phyloP scores from a whole-genome alignment of 192 early-diverging fungal genomes.

The Rhizophagus prolifer region DNA sequence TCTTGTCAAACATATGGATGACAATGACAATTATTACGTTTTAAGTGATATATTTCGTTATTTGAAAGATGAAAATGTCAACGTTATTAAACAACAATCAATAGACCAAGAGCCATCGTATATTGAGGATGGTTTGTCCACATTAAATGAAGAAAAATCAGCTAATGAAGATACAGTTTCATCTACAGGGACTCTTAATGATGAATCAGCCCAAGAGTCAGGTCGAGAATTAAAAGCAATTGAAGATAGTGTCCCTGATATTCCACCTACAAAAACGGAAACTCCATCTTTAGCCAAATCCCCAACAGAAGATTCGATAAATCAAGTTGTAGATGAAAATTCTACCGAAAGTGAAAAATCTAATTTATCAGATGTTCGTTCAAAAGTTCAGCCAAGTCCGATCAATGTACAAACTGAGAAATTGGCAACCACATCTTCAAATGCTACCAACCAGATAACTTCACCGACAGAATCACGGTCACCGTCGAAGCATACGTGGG shows the following conservation, averaged over 20 bases:
- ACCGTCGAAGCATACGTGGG: conserved; percentile 76
- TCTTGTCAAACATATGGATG: conserved; percentile 81
- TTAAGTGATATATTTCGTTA: conserved; percentile 94
- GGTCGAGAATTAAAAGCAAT: conserved; percentile 12
- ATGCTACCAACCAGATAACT: conserved; percentile 17
- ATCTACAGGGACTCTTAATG: conserved; percentile 14
- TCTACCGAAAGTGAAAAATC: conserved; percentile 3
- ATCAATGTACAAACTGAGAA: conserved; percentile 31
- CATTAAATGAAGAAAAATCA: conserved; percentile 22
- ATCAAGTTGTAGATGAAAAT: conserved; percentile 16
- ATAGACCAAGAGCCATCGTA: conserved; percentile 5
- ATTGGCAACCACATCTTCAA: conserved; percentile 14
- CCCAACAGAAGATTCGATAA: conserved; percentile 19
- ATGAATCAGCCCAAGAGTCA: conserved; percentile 19
- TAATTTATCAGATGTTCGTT: conserved; percentile 29
- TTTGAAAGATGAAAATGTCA: conserved; percentile 84
- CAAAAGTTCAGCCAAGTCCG: conserved; percentile 33
- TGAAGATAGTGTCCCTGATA: conserved; percentile 29
- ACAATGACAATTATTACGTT: conserved; percentile 74
- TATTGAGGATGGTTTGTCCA: conserved; percentile 40
- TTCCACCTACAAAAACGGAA: conserved; percentile 24
- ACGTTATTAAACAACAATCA: conserved; percentile 20
- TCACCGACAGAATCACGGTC: conserved; percentile 45
- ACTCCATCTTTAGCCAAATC: conserved; percentile 18
- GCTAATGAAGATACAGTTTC: conserved; percentile 1